Conservation (phyloP, 1,139 yeast species). For the Yamadazyma sp. region DNA sequence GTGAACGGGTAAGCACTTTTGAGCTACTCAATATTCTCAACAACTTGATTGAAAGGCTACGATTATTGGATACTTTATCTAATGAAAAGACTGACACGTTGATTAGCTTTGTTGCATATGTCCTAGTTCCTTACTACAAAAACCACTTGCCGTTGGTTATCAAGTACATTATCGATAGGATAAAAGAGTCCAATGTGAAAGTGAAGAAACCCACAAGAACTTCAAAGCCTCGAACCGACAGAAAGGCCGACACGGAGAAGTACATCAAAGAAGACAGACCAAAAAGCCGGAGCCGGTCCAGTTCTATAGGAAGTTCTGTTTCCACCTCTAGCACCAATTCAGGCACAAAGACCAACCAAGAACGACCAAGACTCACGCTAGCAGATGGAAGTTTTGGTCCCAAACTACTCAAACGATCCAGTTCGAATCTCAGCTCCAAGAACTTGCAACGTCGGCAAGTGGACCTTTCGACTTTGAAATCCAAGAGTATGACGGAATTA, state of each 20-base stretch:
- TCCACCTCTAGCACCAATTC: not conserved
- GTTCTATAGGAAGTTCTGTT: not conserved
- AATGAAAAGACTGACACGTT: conserved; percentile 31
- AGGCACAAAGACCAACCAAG: conserved; percentile 2
- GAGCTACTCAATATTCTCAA: conserved; percentile 27
- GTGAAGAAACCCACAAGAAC: conserved; percentile 11
- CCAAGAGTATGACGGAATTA: conserved; percentile 11
- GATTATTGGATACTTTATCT: conserved; percentile 54
- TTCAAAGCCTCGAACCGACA: conserved; percentile 1
- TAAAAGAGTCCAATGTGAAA: conserved; percentile 50
- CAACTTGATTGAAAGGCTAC: conserved; percentile 51
- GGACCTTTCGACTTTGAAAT: conserved; percentile 27
- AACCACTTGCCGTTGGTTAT: conserved; percentile 49
- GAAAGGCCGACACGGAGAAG: conserved; percentile 1
- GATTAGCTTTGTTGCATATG: conserved; percentile 53
- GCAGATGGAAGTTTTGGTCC: conserved; percentile 28
- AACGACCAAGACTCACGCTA: conserved; percentile 10
- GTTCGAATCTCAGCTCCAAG: conserved; percentile 42
- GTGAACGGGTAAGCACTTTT: not conserved
- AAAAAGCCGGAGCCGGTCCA: conserved; percentile 1
- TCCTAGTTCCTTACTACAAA: conserved; percentile 54
- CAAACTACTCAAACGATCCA: conserved; percentile 39
- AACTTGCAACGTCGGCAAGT: conserved; percentile 47
- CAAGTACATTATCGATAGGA: conserved; percentile 46
- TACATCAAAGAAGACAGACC: not conserved